A percentile compares a stretch with the other conserved stretches of the same genome.
Evolutionary conservation across 2,329 filamentous ascomycete genomes (phyloP).

Genomic region (Clathrospora elynae): DNA sequence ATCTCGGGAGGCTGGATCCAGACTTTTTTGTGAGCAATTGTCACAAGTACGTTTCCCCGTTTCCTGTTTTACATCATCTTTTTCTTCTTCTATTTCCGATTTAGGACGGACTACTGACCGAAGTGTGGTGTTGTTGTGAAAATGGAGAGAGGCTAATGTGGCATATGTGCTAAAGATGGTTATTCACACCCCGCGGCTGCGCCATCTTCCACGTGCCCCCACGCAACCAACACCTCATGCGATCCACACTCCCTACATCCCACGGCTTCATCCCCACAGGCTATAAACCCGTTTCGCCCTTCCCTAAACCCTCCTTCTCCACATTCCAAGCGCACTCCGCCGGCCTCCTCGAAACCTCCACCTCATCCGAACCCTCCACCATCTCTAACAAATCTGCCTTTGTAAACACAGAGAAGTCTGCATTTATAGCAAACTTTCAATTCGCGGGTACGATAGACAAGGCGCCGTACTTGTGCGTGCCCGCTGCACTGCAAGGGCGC

Average conservation of each 20-base stretch:
- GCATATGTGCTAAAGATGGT: constrained; percentile 64
- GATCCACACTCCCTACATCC: constrained; percentile 76
- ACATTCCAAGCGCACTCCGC: too few species aligned
- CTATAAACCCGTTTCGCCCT: constrained; percentile 45
- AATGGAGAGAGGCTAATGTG: background rate
- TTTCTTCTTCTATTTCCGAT: background rate
- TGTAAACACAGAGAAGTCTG: constrained; percentile 53
- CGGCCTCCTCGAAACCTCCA: too few species aligned
- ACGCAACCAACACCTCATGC: constrained; percentile 76
- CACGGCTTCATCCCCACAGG: constrained; percentile 69
- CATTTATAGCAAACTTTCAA: constrained; percentile 73
- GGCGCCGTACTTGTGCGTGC: constrained; percentile 72
- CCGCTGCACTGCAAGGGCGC: constrained; percentile 74
- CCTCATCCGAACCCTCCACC: constrained; percentile 3
- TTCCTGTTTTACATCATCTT: background rate
- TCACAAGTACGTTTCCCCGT: constrained; percentile 34
- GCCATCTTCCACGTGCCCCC: constrained; percentile 79
- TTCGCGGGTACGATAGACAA: constrained; percentile 78
- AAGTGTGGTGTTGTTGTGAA: too few species aligned
- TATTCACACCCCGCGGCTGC: constrained; percentile 77
- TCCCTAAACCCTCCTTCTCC: constrained; percentile 32
- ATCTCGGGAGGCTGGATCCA: constrained; percentile 69
- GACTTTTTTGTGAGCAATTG: constrained; percentile 89
- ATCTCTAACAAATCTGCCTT: constrained; percentile 9
- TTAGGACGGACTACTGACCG: background rate